These are phyloP conservation scores for Gossypium turneri DNA, from an alignment of 345 rosid species.

Conservation along the genomic window DNA sequence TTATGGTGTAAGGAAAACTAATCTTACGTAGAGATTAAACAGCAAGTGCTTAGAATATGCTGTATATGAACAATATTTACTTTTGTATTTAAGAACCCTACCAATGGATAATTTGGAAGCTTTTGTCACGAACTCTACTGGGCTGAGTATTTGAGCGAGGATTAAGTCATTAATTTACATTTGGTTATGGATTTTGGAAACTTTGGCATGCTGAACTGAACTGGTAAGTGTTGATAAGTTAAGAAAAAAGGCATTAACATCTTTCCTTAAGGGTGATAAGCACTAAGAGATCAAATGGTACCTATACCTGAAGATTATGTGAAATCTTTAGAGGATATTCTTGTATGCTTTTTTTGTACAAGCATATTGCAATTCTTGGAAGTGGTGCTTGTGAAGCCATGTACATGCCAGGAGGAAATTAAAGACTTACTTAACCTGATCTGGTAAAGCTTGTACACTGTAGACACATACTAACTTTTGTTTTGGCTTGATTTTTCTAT, in stretches of 20 bases:
- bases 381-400: constrained; percentile 7
- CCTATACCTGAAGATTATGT: constrained; percentile 16
- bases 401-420: constrained; percentile 12
- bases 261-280: constrained; percentile 9
- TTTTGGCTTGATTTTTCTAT: not conserved
- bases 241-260: constrained; percentile 12
- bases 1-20: constrained; percentile 38
- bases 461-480: not conserved
- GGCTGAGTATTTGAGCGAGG: constrained; percentile 17
- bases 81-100: constrained; percentile 22
- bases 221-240: constrained; percentile 18
- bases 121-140: constrained; percentile 23
- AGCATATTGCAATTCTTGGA: constrained; percentile 5
- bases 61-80: constrained; percentile 33
- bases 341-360: constrained; percentile 1
- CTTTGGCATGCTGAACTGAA: constrained; percentile 19
- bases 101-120: constrained; percentile 26
- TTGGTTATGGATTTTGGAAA: constrained; percentile 18
- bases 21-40: constrained; percentile 27
- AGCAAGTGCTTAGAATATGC: constrained; percentile 35
- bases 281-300: constrained; percentile 8
- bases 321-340: constrained; percentile 11
- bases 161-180: constrained; percentile 15
- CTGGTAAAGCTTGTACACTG: constrained; percentile 14
- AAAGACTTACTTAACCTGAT: constrained; percentile 13